Conservation (phyloP, 1,284 basidiomycete genomes). For the Fomitopsis palustris region DNA sequence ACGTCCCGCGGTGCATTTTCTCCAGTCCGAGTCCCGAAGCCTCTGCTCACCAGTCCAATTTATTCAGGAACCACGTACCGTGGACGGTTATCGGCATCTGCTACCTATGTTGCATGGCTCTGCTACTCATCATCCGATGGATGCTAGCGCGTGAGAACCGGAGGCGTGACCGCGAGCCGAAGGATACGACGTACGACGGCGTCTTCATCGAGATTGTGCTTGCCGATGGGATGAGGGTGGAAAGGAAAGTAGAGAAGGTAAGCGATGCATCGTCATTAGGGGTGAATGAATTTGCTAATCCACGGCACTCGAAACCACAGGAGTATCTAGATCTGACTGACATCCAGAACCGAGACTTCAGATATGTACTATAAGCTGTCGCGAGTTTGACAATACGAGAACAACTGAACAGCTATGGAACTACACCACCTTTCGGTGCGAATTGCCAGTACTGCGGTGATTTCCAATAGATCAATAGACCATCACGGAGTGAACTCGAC, state of each 20-base stretch:
- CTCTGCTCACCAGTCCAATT: background rate
- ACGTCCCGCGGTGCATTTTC: slow-evolving; percentile 50
- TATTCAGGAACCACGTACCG: slow-evolving; percentile 52
- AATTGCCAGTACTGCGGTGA: slow-evolving; percentile 11
- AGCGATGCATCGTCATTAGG: background rate
- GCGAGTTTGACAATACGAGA: background rate
- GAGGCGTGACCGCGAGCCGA: slow-evolving; percentile 53
- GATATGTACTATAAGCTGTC: slow-evolving; percentile 46
- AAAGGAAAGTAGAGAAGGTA: slow-evolving; percentile 53
- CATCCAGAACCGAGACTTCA: slow-evolving; percentile 58
- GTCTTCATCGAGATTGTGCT: slow-evolving; percentile 54
- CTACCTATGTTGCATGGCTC: slow-evolving; percentile 43
- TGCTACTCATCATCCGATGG: slow-evolving; percentile 51
- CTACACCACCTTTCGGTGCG: slow-evolving; percentile 5
- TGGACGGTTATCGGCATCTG: slow-evolving; percentile 64
- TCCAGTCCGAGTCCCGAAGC: background rate
- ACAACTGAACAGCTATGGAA: background rate
- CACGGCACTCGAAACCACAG: slow-evolving; percentile 10
- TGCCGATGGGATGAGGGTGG: slow-evolving; percentile 46
- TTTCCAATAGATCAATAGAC: background rate
- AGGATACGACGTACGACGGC: slow-evolving; percentile 55
- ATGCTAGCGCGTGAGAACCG: slow-evolving; percentile 64
- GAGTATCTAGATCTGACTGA: slow-evolving; percentile 71
- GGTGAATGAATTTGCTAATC: background rate
- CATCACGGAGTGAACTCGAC: background rate